Conservation (phyloP, 257 asterid species). For the Ajuga chamaepitys region DNA sequence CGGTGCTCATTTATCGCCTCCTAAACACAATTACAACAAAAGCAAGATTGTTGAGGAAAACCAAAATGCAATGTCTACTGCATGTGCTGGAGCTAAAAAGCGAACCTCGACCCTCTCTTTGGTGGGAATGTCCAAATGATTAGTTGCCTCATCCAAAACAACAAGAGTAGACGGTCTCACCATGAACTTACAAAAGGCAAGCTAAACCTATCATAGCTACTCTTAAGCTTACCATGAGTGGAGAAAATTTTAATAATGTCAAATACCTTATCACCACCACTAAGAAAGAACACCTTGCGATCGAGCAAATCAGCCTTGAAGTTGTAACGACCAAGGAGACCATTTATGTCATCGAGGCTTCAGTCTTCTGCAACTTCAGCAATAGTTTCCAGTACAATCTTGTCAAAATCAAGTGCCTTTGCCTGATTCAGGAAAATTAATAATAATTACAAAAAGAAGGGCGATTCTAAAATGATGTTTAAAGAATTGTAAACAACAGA, state of each 20-base stretch:
- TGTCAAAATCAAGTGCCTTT: conserved; percentile 89
- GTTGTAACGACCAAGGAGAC: conserved; percentile 92
- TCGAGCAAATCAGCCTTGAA: conserved; percentile 90
- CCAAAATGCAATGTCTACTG: conserved; percentile 1
- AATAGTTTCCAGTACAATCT: conserved; percentile 69
- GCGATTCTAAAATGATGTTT: too few relatives aligned
- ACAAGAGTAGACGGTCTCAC: conserved; percentile 91
- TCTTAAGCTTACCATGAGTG: too few relatives aligned
- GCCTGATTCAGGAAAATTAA: too few relatives aligned
- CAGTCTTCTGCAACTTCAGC: conserved; percentile 97
- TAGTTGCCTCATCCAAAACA: conserved; percentile 92
- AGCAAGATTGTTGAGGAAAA: too few relatives aligned
- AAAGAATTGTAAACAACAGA: too few relatives aligned
- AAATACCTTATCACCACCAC: conserved; percentile 97
- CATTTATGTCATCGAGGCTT: conserved; percentile 94
- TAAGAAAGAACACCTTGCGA: conserved; percentile 84
- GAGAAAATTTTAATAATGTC: background rate
- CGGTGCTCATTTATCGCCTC: conserved; percentile 89
- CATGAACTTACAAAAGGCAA: conserved; percentile 98
- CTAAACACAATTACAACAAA: conserved; percentile 30
- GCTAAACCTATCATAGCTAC: conserved; percentile 99
- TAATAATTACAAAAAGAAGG: too few relatives aligned
- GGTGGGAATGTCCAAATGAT: conserved; percentile 92
- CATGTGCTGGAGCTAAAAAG: conserved; percentile 3
- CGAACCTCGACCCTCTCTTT: conserved; percentile 98